A percentile compares a stretch with the other conserved stretches of the same genome.
These are phyloP conservation scores for Euclidium syriacum DNA, from an alignment of 345 rosid species.

Conservation along the genomic window DNA sequence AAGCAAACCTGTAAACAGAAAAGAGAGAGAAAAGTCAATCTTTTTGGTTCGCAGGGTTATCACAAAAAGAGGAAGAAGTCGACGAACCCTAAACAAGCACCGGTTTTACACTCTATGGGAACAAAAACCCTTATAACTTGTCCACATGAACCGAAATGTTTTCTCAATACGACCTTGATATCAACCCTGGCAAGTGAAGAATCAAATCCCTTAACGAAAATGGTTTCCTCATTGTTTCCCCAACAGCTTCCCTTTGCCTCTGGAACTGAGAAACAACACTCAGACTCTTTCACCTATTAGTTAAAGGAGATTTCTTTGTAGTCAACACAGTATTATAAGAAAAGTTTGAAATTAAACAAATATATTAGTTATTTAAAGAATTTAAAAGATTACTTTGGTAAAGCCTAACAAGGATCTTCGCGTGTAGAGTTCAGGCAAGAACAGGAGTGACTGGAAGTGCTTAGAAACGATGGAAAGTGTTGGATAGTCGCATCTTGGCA, in stretches of 20 bases:
- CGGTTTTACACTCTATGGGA: constrained; percentile 52
- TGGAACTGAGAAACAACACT: neutral
- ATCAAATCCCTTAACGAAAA: constrained; percentile 57
- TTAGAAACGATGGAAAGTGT: no score
- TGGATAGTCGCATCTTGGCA: no score
- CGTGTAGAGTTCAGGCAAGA: no score
- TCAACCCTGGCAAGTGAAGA: constrained; percentile 40
- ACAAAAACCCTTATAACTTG: constrained; percentile 40
- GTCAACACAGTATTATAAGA: no score
- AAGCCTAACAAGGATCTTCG: no score
- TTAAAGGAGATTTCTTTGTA: no score
- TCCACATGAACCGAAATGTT: constrained; percentile 61
- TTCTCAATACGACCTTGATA: constrained; percentile 37
- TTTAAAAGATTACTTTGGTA: no score
- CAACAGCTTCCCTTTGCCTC: no score
- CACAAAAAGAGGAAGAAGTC: neutral
- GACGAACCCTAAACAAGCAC: constrained; percentile 5
- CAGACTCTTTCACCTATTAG: constrained; percentile 26
- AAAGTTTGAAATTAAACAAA: no score
- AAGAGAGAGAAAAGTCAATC: neutral
- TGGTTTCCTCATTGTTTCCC: constrained; percentile 27
- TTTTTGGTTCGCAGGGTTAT: constrained; percentile 8
- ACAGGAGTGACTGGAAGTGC: no score
- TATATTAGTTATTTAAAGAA: no score
- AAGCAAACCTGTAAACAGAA: constrained; percentile 44